Base-by-base conservation (phyloP, 2,329 filamentous ascomycete species). In the Dothideomycetidae sp. region DNA sequence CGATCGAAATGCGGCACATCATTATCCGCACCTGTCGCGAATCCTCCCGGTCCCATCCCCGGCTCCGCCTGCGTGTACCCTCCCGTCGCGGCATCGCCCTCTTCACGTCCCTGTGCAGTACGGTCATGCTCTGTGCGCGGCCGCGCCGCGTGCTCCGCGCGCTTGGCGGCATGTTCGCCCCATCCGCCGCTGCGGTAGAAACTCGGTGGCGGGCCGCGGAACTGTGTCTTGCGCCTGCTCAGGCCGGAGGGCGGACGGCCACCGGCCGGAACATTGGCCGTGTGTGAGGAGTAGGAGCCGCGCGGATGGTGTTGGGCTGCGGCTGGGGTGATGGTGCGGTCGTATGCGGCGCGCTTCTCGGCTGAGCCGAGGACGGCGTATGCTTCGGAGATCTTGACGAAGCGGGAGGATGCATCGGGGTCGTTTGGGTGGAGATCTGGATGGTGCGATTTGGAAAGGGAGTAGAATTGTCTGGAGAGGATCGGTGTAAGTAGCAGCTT, bases 381-480 rank as follows among this genome's bases (percentile, higher is more conserved):
- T 48, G 86, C 85, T 55, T 90, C 80, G 54, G 75, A 80, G 55
- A 94, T 79, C 48, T 74, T 70, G 57, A 85, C 75, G 67, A 93
- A 98, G 54, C 78, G 81, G 41, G 72, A 63, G 3, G 76, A 67
- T 44, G 86, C 81, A 41, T 62, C 55, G 3, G 81, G 79, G 59
- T 93, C 79, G 48, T 71, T 54, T 42, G 70, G 82, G 66, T 96
- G 92, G 55, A 77, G 75, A 67, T 98, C 90, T 1, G 90, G 90
- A 60, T 98, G 90, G 68, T 93, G 79, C 37, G 71, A 64, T 61
- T 94, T 93, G 53, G 85, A 93, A 56, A 96, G 81, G 43, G 70
- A 61, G 68, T 94, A 96, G 71, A 94, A 98, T 55, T 73, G 62
- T 42, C 46, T 45, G 32, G 40, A 21, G 13, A 13, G 10, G 15